These are phyloP conservation scores for Smithsoniella earleae DNA, from an alignment of 163 green algal genomes.

Conservation along the genomic window DNA sequence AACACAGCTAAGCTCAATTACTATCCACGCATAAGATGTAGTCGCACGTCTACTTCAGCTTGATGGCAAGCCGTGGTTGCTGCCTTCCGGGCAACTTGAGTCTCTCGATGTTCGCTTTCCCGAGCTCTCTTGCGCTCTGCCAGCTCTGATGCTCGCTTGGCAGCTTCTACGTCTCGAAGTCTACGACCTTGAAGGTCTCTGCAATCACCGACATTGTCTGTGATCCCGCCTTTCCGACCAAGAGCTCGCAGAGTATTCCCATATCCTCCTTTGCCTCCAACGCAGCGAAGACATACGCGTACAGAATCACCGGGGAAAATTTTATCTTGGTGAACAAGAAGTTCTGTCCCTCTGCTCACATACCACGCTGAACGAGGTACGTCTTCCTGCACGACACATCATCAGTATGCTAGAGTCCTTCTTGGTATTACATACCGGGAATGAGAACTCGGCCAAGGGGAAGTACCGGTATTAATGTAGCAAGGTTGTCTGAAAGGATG, in stretches of 20 bases:
- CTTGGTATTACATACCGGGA: too few relatives aligned
- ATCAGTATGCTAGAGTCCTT: too few relatives aligned
- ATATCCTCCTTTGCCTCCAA: conserved; percentile 23
- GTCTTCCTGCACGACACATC: too few relatives aligned
- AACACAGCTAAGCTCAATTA: neutral
- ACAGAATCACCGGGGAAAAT: neutral
- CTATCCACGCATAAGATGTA: neutral
- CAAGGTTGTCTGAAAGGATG: too few relatives aligned
- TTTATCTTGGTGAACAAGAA: too few relatives aligned
- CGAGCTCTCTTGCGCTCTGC: neutral
- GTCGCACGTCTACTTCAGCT: neutral
- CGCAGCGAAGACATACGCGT: neutral
- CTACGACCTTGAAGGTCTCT: conserved; percentile 1
- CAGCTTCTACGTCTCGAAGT: neutral
- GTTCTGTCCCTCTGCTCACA: too few relatives aligned
- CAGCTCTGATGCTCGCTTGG: neutral
- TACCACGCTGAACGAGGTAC: too few relatives aligned
- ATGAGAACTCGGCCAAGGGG: too few relatives aligned
- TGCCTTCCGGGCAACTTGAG: neutral
- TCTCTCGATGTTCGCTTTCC: neutral
- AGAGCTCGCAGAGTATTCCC: conserved; percentile 20
- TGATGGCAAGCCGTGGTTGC: neutral
- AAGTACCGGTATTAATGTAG: too few relatives aligned
- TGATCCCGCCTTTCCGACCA: conserved; percentile 17
- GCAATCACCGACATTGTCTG: conserved; percentile 13